Evolutionary conservation across 2,329 filamentous ascomycete genomes (phyloP).

Genomic region (Colletotrichum gigasporum): DNA sequence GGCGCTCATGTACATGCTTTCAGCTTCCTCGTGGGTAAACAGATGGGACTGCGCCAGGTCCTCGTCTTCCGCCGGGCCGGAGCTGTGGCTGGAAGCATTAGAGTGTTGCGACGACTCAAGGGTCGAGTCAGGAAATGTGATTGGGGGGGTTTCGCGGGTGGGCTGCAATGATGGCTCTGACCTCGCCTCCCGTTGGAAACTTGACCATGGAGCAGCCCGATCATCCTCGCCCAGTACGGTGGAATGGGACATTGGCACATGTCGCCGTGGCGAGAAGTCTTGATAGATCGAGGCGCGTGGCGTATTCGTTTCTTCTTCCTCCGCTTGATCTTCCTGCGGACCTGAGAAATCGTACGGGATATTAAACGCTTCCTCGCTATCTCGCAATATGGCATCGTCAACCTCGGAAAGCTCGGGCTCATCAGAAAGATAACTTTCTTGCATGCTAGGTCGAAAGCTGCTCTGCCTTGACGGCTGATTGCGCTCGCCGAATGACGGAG

Average conservation of each 20-base stretch:
- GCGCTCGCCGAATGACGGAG: conserved; percentile 47
- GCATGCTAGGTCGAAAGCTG: conserved; percentile 31
- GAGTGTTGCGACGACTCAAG: conserved; percentile 35
- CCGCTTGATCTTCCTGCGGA: conserved; percentile 45
- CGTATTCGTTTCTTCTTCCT: conserved; percentile 54
- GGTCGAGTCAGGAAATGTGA: background rate
- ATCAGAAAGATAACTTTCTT: conserved; percentile 40
- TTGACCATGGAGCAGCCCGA: conserved; percentile 42
- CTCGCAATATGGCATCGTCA: conserved; percentile 47
- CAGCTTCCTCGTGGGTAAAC: conserved; percentile 82
- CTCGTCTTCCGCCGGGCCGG: conserved; percentile 45
- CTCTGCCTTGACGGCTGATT: conserved; percentile 37
- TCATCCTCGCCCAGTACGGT: conserved; percentile 36
- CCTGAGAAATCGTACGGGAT: conserved; percentile 63
- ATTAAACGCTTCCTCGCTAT: conserved; percentile 65
- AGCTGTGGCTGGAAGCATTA: conserved; percentile 37
- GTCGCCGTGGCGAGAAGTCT: conserved; percentile 37
- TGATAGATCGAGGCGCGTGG: conserved; percentile 62
- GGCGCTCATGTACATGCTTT: conserved; percentile 88
- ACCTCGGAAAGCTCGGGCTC: conserved; percentile 45
- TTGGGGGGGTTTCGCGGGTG: background rate
- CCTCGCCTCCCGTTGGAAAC: conserved; percentile 40
- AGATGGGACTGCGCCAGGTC: conserved; percentile 73
- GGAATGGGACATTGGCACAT: conserved; percentile 25
- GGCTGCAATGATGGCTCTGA: conserved; percentile 49